These are phyloP conservation scores for Neocatenulostroma microsporum DNA, from an alignment of 2,329 filamentous ascomycete genomes.

Conservation along the genomic window DNA sequence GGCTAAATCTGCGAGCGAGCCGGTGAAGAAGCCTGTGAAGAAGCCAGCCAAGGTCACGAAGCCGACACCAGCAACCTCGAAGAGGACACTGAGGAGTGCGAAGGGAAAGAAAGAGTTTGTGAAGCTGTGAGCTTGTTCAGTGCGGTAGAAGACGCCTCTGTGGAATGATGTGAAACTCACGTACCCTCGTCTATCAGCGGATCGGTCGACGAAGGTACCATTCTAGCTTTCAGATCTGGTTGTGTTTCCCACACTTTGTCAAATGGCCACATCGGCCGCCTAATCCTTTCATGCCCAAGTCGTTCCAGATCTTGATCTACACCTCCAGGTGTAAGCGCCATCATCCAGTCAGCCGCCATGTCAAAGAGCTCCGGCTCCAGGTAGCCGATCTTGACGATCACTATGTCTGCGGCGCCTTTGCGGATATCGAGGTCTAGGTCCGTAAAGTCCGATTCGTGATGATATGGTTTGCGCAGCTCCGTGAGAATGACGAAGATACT, in stretches of 20 bases:
- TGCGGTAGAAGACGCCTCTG: too few relatives aligned
- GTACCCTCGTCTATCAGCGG: constrained; percentile 1
- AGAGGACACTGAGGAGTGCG: too few relatives aligned
- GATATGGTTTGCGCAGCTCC: constrained; percentile 17
- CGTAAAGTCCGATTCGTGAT: constrained; percentile 14
- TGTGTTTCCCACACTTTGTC: constrained; percentile 8
- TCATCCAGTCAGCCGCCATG: constrained; percentile 17
- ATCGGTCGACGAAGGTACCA: constrained; percentile 10
- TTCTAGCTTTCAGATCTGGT: constrained; percentile 12
- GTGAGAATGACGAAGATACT: constrained; percentile 16
- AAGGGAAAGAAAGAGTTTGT: too few relatives aligned
- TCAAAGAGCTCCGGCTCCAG: constrained; percentile 17
- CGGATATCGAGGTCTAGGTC: constrained; percentile 12
- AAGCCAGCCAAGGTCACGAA: too few relatives aligned
- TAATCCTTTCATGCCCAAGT: constrained; percentile 12
- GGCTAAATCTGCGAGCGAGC: too few relatives aligned
- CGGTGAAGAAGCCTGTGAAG: too few relatives aligned
- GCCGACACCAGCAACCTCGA: too few relatives aligned
- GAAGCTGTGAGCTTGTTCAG: too few relatives aligned
- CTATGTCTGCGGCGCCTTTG: constrained; percentile 11
- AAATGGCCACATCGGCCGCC: constrained; percentile 17
- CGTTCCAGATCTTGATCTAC: constrained; percentile 16
- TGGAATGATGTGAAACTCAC: too few relatives aligned
- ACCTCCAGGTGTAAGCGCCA: constrained; percentile 16
- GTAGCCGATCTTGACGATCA: constrained; percentile 19